phyloP scores from a whole-genome alignment of 1,284 basidiomycete species.

The Kwoniella shivajii region DNA sequence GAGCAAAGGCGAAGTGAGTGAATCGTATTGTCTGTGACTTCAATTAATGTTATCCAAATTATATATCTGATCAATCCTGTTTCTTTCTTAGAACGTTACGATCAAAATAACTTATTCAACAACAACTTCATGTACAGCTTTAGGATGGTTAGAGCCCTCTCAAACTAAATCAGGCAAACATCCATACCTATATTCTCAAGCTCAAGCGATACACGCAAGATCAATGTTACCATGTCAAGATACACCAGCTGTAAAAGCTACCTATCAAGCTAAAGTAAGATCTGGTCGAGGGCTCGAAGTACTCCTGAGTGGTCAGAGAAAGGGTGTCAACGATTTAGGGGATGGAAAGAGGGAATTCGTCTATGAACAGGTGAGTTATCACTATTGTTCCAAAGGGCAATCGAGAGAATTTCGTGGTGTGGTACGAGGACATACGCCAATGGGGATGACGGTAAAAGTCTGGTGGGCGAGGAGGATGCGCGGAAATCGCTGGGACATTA shows the following conservation, averaged over 20 bases:
- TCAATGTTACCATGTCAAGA: conserved; percentile 75
- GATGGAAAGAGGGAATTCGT: conserved; percentile 55
- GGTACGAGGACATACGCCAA: too few relatives aligned
- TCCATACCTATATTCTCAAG: conserved; percentile 92
- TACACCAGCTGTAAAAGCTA: conserved; percentile 58
- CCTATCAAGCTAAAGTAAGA: conserved; percentile 72
- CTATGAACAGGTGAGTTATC: conserved; percentile 62
- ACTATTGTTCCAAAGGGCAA: too few relatives aligned
- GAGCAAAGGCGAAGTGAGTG: conserved; percentile 29
- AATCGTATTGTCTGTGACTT: conserved; percentile 36
- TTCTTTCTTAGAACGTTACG: conserved; percentile 54
- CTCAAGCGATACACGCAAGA: conserved; percentile 87
- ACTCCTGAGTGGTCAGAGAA: conserved; percentile 78
- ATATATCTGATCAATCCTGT: neutral
- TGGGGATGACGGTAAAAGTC: too few relatives aligned
- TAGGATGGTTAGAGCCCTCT: conserved; percentile 91
- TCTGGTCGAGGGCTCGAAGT: conserved; percentile 69
- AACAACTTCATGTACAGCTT: conserved; percentile 73
- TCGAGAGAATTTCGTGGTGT: too few relatives aligned
- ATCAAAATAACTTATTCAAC: conserved; percentile 73
- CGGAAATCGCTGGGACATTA: too few relatives aligned
- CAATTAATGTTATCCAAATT: neutral
- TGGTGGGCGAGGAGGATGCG: too few relatives aligned
- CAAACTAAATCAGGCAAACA: conserved; percentile 86
- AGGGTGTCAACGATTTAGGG: conserved; percentile 70